These are phyloP conservation scores for Leptographium procerum DNA, from an alignment of 2,329 filamentous ascomycete species.

Conservation along the genomic window DNA sequence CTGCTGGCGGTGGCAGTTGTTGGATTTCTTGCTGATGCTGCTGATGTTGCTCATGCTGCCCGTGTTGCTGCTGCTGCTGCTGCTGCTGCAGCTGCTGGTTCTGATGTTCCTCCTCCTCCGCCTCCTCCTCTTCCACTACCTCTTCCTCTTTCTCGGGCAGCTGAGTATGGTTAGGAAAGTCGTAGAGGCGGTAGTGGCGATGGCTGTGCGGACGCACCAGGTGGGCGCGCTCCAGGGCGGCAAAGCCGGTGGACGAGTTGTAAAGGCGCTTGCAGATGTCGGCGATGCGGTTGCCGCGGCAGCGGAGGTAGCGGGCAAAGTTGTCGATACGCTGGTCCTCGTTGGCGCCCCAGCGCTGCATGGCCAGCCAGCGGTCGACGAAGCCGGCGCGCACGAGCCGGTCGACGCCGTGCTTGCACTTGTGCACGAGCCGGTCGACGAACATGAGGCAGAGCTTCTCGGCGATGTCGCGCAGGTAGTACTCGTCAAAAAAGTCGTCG, in stretches of 20 bases:
- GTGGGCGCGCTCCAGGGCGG: constrained; percentile 38
- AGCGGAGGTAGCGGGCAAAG: constrained; percentile 39
- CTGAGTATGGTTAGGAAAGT: constrained; percentile 16
- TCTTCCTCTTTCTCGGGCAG: neutral
- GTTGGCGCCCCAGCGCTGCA: constrained; percentile 55
- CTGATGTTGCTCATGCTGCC: no score
- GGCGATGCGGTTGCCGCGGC: constrained; percentile 39
- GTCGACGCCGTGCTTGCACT: constrained; percentile 36
- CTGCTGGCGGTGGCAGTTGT: neutral
- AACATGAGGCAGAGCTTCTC: constrained; percentile 51
- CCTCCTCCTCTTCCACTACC: neutral
- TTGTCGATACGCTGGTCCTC: constrained; percentile 40
- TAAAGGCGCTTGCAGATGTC: constrained; percentile 40
- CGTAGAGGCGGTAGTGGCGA: constrained; percentile 18
- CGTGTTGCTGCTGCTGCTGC: neutral
- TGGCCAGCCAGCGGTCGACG: constrained; percentile 62
- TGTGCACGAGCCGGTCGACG: constrained; percentile 45
- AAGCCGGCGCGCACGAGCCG: constrained; percentile 52
- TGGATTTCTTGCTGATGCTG: neutral
- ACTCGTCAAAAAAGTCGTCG: constrained; percentile 50
- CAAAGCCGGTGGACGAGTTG: constrained; percentile 38
- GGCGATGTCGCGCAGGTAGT: constrained; percentile 47
- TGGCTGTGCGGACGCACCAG: constrained; percentile 27
- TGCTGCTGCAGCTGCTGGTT: neutral
- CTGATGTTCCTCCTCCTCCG: neutral